Evolutionary conservation across 2,329 filamentous ascomycete species (phyloP).

Genomic region (Aspergillus fischeri): DNA sequence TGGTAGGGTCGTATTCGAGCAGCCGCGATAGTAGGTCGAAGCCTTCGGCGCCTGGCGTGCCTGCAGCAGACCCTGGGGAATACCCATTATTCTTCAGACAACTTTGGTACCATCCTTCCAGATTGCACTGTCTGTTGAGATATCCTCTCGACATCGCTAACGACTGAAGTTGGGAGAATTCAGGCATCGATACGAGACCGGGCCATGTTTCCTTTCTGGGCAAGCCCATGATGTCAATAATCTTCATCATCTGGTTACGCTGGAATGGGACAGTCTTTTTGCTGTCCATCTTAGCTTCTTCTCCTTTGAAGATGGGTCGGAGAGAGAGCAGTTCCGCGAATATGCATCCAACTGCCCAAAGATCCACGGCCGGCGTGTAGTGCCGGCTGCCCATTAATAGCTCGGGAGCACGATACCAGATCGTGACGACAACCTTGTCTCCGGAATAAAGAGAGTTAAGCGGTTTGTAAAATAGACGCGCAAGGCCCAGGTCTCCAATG

Average conservation of each 20-base stretch:
- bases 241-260: constrained; percentile 98
- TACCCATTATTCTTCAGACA: constrained; percentile 60
- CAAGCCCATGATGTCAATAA: constrained; percentile 91
- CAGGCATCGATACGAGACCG: constrained; percentile 76
- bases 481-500: constrained; percentile 90
- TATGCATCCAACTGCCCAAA: constrained; percentile 97
- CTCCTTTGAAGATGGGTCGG: constrained; percentile 94
- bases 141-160: constrained; percentile 45
- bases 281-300: constrained; percentile 97
- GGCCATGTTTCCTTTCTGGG: constrained; percentile 89
- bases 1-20: constrained; percentile 88
- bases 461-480: constrained; percentile 89
- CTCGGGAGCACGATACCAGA: constrained; percentile 97
- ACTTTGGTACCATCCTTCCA: constrained; percentile 78
- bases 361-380: constrained; percentile 93
- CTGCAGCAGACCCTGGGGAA: constrained; percentile 45
- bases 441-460: constrained; percentile 86
- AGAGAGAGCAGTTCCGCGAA: constrained; percentile 90
- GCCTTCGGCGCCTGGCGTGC: constrained; percentile 68
- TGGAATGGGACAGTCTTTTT: constrained; percentile 98
- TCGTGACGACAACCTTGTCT: constrained; percentile 97
- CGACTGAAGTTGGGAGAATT: constrained; percentile 67
- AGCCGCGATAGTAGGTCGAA: constrained; percentile 76
- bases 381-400: constrained; percentile 88
- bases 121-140: constrained; percentile 50